Conservation (phyloP, 1,284 basidiomycete species). For the Flammula alnicola region DNA sequence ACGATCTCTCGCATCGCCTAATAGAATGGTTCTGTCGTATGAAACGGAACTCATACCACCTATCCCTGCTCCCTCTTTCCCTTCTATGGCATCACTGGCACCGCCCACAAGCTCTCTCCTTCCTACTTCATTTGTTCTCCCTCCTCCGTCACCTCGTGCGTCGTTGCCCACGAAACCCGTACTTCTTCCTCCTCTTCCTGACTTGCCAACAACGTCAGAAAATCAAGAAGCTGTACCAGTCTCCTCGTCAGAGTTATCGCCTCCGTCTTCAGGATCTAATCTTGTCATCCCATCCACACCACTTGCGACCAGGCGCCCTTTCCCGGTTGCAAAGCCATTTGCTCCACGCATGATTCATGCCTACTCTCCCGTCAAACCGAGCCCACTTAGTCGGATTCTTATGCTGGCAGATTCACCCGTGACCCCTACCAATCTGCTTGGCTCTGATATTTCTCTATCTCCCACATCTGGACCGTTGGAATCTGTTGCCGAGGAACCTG, state of each 20-base stretch:
- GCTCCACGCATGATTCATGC: constrained; percentile 73
- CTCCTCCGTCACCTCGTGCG: constrained; percentile 70
- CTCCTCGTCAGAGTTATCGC: constrained; percentile 13
- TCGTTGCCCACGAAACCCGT: constrained; percentile 52
- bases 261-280: constrained; percentile 21
- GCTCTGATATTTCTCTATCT: constrained; percentile 18
- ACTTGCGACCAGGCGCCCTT: constrained; percentile 44
- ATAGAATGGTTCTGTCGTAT: constrained; percentile 54
- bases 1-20: constrained; percentile 44
- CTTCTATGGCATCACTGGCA: constrained; percentile 26
- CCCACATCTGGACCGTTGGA: constrained; percentile 24
- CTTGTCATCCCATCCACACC: constrained; percentile 29
- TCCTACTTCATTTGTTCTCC: constrained; percentile 69
- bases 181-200: constrained; percentile 34
- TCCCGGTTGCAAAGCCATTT: constrained; percentile 72
- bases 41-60: constrained; percentile 72
- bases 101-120: constrained; percentile 44
- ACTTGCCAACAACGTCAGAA: constrained; percentile 22
- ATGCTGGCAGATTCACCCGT: constrained; percentile 68
- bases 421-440: constrained; percentile 33
- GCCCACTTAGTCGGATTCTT: constrained; percentile 75
- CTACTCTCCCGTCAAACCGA: constrained; percentile 77
- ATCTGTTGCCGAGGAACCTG: constrained; percentile 40
- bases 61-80: constrained; percentile 34
- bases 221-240: constrained; percentile 4